A percentile compares a stretch with the other conserved stretches of the same genome.
These are phyloP conservation scores for Colletotrichum sp. DNA, from an alignment of 2,329 filamentous ascomycete genomes.

Conservation along the genomic window DNA sequence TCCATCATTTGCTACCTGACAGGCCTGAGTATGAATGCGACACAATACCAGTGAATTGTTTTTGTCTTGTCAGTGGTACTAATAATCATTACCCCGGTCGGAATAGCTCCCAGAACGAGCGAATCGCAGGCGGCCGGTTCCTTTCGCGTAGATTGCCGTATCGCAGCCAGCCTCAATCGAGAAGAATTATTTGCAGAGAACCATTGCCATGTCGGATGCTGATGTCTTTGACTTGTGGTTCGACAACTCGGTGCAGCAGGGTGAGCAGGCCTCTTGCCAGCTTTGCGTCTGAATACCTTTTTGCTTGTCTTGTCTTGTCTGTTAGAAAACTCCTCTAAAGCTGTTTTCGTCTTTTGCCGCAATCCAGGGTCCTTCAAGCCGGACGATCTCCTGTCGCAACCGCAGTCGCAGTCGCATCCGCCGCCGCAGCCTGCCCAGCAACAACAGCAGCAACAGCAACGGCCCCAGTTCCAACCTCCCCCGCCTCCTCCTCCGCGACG, in stretches of 20 bases:
- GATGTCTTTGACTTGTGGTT: conserved; percentile 5
- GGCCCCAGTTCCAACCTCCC: neutral
- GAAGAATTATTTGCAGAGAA: neutral
- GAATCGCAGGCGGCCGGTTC: neutral
- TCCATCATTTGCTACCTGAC: neutral
- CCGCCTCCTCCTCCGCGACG: neutral
- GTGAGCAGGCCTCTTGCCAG: conserved; percentile 11
- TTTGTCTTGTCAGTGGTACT: neutral
- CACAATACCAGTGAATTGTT: neutral
- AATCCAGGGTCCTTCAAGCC: neutral
- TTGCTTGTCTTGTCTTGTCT: neutral
- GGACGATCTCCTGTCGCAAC: neutral
- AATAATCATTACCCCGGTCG: neutral
- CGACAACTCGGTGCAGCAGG: conserved; percentile 3
- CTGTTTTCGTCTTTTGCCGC: neutral
- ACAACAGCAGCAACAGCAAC: neutral
- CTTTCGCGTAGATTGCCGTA: neutral
- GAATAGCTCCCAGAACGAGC: neutral
- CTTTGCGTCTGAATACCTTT: neutral
- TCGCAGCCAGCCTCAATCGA: neutral
- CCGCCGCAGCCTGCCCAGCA: neutral
- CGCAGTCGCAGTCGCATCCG: neutral
- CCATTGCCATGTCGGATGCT: neutral
- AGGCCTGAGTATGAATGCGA: neutral
- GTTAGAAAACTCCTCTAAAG: neutral